Conservation (phyloP, 129 eudicot genomes). For the Artemisia argyi region DNA sequence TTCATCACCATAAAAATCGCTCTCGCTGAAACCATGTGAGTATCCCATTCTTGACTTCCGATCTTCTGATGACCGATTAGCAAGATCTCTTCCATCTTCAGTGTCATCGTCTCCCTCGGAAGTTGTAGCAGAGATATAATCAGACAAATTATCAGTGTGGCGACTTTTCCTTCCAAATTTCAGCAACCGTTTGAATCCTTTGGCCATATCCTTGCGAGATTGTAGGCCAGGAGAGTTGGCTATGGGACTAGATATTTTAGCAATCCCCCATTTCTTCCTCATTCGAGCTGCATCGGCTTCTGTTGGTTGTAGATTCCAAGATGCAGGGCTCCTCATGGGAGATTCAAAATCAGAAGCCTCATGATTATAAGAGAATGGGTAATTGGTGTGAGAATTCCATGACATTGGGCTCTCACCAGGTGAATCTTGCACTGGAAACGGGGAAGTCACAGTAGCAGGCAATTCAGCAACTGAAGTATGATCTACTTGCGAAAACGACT, state of each 20-base stretch:
- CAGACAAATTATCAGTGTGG: constrained; percentile 59
- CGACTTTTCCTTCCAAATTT: constrained; percentile 89
- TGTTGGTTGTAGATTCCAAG: constrained; percentile 73
- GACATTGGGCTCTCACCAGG: constrained; percentile 82
- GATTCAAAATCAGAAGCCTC: constrained; percentile 67
- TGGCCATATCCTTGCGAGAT: constrained; percentile 67
- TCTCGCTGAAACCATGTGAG: constrained; percentile 59
- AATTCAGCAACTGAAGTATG: constrained; percentile 45
- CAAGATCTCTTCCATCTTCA: constrained; percentile 79
- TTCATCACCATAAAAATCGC: constrained; percentile 57
- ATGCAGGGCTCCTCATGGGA: constrained; percentile 75
- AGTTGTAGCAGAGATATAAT: constrained; percentile 88
- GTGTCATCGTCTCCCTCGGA: constrained; percentile 94
- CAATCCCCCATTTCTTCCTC: constrained; percentile 94
- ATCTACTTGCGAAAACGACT: constrained; percentile 45
- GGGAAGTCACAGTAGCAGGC: constrained; percentile 40
- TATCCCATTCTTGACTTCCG: constrained; percentile 94
- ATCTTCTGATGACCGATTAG: constrained; percentile 77
- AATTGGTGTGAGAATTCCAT: constrained; percentile 56
- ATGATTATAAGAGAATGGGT: constrained; percentile 58
- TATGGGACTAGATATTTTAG: constrained; percentile 62
- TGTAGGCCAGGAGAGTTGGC: constrained; percentile 45
- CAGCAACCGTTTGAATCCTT: constrained; percentile 76
- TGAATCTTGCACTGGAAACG: constrained; percentile 45
- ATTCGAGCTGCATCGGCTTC: constrained; percentile 79